Evolutionary conservation across 441 rosid genomes (phyloP), one percentile per base, ranked within the genome.

Genomic region (Hura crepitans): DNA sequence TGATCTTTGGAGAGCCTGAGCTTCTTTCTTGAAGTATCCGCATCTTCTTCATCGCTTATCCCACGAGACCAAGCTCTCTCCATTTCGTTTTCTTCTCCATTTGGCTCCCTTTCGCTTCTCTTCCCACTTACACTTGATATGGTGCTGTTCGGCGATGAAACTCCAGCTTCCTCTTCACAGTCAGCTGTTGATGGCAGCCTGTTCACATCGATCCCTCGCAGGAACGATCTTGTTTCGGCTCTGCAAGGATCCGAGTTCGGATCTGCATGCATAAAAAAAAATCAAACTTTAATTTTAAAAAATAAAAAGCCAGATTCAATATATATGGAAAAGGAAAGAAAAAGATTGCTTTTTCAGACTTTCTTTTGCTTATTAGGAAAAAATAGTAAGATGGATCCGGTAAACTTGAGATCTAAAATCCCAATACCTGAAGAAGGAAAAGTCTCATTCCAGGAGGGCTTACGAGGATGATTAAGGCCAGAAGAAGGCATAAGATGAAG

Each of bases 1-100:
- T 95, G 99, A 68, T 89, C 97, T 86, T 89, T 90, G 4, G 97
- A 87, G 25, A 95, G 84, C 74, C 97, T 79, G 58, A 95, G 96
- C 72, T 94, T 94, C 81, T 94, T 94, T 66, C 97, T 86, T 1
- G 94, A 90, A 43, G 77, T 78, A 54, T 92, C 97, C 5, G 96
- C 97, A 25, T 91, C 97, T 74, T 94, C 99, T 43, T 94, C 97
- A 13, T 94, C 78, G 51, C 91, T 90, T 72, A 85, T 79, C 3
- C 93, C 97, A 17, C 92, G 89, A 42, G 91, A 91, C 62, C 79
- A 85, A 47, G 77, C 88, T 62, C 91, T 81, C 64, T 86, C 92
- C 45, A 74, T 75, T 12, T 89, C 96, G 23, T 67, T 78, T 27
- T 87, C 96, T 0, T 85, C 91, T 39, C 85, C 86, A 73, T 84